Evolutionary conservation across 352 stramenopile genomes (phyloP).

Genomic region (Pythium sukuiense): DNA sequence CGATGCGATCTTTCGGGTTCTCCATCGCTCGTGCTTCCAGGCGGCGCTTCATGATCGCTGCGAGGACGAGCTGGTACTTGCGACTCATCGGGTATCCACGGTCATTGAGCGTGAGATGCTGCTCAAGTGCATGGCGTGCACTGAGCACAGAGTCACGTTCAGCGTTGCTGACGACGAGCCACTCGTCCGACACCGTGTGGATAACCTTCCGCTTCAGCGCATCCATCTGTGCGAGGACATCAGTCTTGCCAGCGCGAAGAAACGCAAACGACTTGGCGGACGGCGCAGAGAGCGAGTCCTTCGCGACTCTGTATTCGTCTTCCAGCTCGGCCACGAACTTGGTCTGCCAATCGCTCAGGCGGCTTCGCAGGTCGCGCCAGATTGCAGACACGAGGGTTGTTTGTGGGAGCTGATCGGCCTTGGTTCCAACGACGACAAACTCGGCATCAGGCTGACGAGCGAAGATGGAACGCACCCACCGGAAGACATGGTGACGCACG

Average conservation of each 20-base stretch:
- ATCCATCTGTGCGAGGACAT: background rate
- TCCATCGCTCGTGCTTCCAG: constrained; percentile 3
- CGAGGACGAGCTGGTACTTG: constrained; percentile 17
- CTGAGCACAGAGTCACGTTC: constrained; percentile 8
- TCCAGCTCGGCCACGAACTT: constrained; percentile 11
- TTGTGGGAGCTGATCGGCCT: constrained; percentile 3
- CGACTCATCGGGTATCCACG: constrained; percentile 17
- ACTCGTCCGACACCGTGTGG: constrained; percentile 12
- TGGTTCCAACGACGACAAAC: constrained; percentile 16
- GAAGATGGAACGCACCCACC: constrained; percentile 4
- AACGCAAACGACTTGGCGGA: background rate
- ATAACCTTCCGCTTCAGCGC: background rate
- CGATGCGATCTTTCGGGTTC: constrained; percentile 12
- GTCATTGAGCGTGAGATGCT: constrained; percentile 14
- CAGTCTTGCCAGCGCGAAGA: background rate
- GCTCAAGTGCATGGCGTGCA: constrained; percentile 9
- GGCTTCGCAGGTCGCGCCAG: constrained; percentile 11
- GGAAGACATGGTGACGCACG: background rate
- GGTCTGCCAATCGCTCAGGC: constrained; percentile 14
- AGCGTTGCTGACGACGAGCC: constrained; percentile 17
- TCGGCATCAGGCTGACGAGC: constrained; percentile 7
- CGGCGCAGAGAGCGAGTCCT: background rate
- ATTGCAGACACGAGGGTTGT: background rate
- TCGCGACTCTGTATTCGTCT: constrained; percentile 6
- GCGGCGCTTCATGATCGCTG: constrained; percentile 10